Percentiles rank a stretch among this genome's conserved stretches.
Conservation (phyloP, 179 eudicot species). For the Nepenthes alata region DNA sequence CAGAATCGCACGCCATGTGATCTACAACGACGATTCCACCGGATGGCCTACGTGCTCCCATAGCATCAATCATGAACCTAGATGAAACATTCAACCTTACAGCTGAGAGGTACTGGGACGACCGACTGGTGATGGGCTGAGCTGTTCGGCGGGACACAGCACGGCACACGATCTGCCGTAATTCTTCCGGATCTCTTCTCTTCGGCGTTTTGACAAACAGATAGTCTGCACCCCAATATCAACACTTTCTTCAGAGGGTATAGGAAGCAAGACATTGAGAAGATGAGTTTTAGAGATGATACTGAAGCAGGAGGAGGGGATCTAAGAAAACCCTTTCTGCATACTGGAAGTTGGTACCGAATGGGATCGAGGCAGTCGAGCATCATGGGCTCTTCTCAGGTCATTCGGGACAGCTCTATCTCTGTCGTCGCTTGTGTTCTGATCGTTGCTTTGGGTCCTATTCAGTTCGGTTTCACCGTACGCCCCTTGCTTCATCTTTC, state of each 20-base stretch:
- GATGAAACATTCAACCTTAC: too few species aligned
- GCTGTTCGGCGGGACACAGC: too few species aligned
- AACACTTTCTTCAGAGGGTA: background rate
- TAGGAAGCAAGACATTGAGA: background rate
- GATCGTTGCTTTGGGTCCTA: slow-evolving; percentile 88
- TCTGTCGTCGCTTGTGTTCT: slow-evolving; percentile 89
- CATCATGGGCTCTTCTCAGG: slow-evolving; percentile 64
- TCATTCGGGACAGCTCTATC: slow-evolving; percentile 60
- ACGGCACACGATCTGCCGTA: too few species aligned
- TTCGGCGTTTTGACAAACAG: too few species aligned
- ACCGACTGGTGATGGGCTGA: too few species aligned
- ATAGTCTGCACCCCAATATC: too few species aligned
- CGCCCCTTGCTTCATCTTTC: background rate
- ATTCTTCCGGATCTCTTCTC: too few species aligned
- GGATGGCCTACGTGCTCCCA: too few species aligned
- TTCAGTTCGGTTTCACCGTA: slow-evolving; percentile 96
- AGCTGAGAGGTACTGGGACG: too few species aligned
- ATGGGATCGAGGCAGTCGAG: slow-evolving; percentile 94
- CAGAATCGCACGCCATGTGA: too few species aligned
- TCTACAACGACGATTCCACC: too few species aligned
- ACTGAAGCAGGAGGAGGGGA: slow-evolving; percentile 47
- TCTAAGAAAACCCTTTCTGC: slow-evolving; percentile 75
- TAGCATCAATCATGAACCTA: too few species aligned
- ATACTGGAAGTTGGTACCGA: slow-evolving; percentile 93
- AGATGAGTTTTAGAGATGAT: slow-evolving; percentile 66